Base-by-base conservation (phyloP, 306 rosid genomes). In the Lagenaria siceraria region DNA sequence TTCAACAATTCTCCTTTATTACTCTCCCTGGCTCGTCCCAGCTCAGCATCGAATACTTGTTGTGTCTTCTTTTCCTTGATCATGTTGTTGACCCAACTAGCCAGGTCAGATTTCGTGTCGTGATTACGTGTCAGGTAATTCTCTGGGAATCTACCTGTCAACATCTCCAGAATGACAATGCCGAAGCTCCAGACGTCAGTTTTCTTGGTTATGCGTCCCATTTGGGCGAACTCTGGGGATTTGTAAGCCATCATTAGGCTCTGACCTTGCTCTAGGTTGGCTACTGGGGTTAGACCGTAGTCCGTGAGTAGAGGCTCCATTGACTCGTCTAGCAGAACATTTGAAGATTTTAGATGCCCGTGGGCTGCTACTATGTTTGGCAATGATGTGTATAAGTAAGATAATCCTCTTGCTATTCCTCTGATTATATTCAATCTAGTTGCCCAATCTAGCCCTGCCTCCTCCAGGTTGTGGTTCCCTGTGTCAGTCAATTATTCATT, bases 311-410 rank as follows among this genome's bases (percentile, higher is more conserved):
- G 27, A 7, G 98, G 97, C 54, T 95, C 91, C 8, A 84, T 82
- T 22, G 84, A 78, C 68, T 87, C 86, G 62, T 88, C 89, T 27
- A 95, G 84, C 19, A 95, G 87, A 19, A 95, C 89, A 64, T 95
- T 95, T 22, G 98, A 95, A 24, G 98, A 95, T 88, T 95, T 95
- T 1, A 95, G 87, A 79, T 95, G 97, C 27, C 98, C 98, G 22
- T 95, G 96, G 31, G 98, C 92, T 52, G 85, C 92, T 17, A 82
- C 81, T 15, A 92, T 60, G 81, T 84, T 90, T 0, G 97, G 97
- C 18, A 92, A 86, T 21, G 87, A 77, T 8, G 19, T 88, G 78
- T 84, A 88, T 36, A 95, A 89, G 84, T 88, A 92, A 14, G 84
- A 58, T 82, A 95, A 73, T 4, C 97, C 98, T 68, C 81, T 88